Evolutionary conservation across 495 filamentous ascomycete genomes (phyloP), one percentile per base, ranked within the genome.

Genomic region (Penicillium subrubescens): DNA sequence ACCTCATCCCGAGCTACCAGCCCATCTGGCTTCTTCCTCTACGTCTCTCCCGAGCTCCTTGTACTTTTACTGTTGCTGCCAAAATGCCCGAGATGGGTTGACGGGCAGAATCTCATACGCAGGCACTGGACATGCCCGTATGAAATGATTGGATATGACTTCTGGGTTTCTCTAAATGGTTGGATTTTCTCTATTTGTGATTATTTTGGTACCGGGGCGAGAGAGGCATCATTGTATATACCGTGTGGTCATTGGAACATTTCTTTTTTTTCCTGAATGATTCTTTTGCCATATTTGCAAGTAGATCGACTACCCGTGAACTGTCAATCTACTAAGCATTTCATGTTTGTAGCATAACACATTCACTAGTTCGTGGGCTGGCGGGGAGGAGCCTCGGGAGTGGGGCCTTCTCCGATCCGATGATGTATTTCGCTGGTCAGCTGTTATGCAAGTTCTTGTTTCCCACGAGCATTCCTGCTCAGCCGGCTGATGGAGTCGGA

Each of bases 131-230:
- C 61, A 73, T 77, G 73, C 67, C 63, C 72, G 66, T 71, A 72
- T 72, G 74, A 75, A 65, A 75, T 59, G 73, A 77, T 73, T 77
- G 74, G 66, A 78, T 74, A 74, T 78, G 73, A 74, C 71, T 66
- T 39, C 66, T 70, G 67, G 67, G 63, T 67, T 67, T 68, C 50
- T 62, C 52, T 61, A 62, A 63, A 56, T 68, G 62, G 69, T 62
- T 75, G 62, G 50, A 60, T 58, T 71, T 67, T 55, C 57, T 67
- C 67, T 64, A 50, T 43, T 60, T 33, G 12, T 59, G 29, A 48
- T 57, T 19, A 51, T 21, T 53, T 37, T 19, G 41, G 11, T 54
- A 54, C 51, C 53, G 64, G 57, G 60, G 21, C 64, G 58, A 55
- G 55, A 66, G 63, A 66, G 58, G 59, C 65, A 67, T 70, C 64